Base-by-base conservation (phyloP, 2,329 filamentous ascomycete genomes). In the Arachnopeziza araneosa region DNA sequence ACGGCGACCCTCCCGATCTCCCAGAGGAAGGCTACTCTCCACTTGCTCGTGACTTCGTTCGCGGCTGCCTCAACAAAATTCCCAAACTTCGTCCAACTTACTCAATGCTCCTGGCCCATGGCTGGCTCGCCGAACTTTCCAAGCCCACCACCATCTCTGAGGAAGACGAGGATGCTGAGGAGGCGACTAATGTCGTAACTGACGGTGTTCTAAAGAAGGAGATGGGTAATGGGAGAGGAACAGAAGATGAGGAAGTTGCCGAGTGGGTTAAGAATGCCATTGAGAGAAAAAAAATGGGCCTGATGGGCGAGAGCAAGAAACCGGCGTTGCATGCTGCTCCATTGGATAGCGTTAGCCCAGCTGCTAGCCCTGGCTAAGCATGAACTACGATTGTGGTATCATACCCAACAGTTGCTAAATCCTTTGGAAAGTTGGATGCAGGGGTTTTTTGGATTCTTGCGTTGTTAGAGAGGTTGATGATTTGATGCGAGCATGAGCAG, bases 81-180 rank as follows among this genome's bases (percentile, higher is more conserved):
- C 91, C 95, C 9, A 90, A 90, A 67, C 84, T 96, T 61, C 86
- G 95, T n/a, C 93, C 93, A n/a, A 95, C 90, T 0, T 99, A 99
- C 72, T 85, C 88, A 56, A 92, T 91, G 80, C 83, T 99, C 5
- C 81, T 99, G 12, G 86, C 91, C 69, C 93, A 98, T 71, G 86
- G 90, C 26, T 99, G 95, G 95, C 81, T 99, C 5, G 82, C 85
- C 9, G 80, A 84, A 0, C 79, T 96, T 48, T 83, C 87, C 64
- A 89, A 92, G 67, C 90, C 90, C 1, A 81, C 85, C n/a, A 89
- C 85, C 1, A 91, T 92, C 62, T 76, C 81, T 0, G 87, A 91
- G 73, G 87, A 83, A 19, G 88, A 90, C 70, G 81, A 83, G 51
- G 75, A 78, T 49, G 77, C 75, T 14, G 78, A 79, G 22, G 24